Percentiles rank a stretch among this genome's conserved stretches.
Evolutionary conservation across 805 yeast species (phyloP).

Genomic region (Schwanniomyces polymorphus): DNA sequence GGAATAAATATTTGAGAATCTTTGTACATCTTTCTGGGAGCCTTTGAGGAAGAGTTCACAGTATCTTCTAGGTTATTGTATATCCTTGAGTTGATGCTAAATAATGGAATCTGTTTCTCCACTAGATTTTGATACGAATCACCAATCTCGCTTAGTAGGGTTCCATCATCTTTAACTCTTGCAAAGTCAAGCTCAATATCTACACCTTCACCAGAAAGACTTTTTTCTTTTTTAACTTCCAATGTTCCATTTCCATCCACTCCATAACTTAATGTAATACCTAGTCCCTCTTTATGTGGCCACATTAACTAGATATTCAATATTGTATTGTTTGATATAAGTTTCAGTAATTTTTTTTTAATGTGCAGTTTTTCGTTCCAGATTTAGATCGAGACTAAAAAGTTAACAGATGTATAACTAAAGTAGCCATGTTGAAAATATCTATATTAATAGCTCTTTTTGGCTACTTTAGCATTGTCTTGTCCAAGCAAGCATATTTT

Average conservation of each 20-base stretch:
- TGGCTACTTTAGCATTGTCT: constrained; percentile 2
- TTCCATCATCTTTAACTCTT: constrained; percentile 18
- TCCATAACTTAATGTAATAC: constrained; percentile 44
- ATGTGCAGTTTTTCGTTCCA: not conserved
- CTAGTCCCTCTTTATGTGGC: constrained; percentile 40
- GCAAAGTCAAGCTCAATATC: constrained; percentile 22
- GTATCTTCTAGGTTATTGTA: constrained; percentile 9
- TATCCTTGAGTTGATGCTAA: constrained; percentile 10
- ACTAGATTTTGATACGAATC: constrained; percentile 8
- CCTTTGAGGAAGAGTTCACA: not conserved
- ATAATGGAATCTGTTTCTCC: constrained; percentile 5
- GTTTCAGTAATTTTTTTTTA: not conserved
- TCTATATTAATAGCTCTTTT: not conserved
- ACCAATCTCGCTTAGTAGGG: constrained; percentile 10
- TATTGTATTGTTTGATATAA: not conserved
- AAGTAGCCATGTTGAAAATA: not conserved
- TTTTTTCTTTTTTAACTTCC: not conserved
- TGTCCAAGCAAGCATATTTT: constrained; percentile 16
- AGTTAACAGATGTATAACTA: not conserved
- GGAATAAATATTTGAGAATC: constrained; percentile 20
- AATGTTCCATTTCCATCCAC: constrained; percentile 35
- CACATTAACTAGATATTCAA: constrained; percentile 20
- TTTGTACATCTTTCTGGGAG: constrained; percentile 1
- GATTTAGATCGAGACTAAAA: not conserved
- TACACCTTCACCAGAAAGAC: not conserved